Conservation (phyloP, 2,329 filamentous ascomycete genomes). For the Nigrograna mackinnonii region DNA sequence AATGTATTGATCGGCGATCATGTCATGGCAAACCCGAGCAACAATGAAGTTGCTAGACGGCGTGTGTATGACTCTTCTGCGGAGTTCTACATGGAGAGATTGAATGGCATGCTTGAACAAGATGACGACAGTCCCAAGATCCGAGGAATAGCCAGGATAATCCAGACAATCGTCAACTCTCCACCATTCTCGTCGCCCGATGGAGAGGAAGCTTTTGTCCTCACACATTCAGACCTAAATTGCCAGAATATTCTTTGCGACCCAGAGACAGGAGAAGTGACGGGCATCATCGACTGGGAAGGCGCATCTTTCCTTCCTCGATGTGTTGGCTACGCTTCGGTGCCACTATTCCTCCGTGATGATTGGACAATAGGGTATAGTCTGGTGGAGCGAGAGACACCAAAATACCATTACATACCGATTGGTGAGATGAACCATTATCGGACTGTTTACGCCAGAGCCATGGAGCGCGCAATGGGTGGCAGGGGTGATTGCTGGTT, state of each 20-base stretch:
- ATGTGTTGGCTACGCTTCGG: conserved; percentile 9
- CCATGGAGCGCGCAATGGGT: neutral
- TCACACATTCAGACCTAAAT: conserved; percentile 22
- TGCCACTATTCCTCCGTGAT: conserved; percentile 10
- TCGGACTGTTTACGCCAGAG: neutral
- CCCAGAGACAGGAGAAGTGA: conserved; percentile 11
- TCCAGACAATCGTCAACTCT: neutral
- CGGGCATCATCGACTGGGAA: conserved; percentile 27
- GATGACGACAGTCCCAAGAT: neutral
- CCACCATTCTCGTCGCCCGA: neutral
- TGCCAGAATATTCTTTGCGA: conserved; percentile 25
- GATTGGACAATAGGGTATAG: conserved; percentile 6
- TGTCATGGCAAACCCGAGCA: neutral
- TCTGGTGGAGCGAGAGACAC: neutral
- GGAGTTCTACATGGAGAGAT: neutral
- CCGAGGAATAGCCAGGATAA: neutral
- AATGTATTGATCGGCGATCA: neutral
- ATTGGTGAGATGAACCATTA: neutral
- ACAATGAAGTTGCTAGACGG: neutral
- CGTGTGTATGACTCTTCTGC: neutral
- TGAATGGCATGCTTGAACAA: neutral
- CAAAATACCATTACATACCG: neutral
- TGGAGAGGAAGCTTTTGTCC: conserved; percentile 17
- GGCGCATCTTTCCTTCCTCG: conserved; percentile 8
- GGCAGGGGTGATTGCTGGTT: neutral